Conservation (phyloP, 139 green algal species). For the Picochlorum sp. region DNA sequence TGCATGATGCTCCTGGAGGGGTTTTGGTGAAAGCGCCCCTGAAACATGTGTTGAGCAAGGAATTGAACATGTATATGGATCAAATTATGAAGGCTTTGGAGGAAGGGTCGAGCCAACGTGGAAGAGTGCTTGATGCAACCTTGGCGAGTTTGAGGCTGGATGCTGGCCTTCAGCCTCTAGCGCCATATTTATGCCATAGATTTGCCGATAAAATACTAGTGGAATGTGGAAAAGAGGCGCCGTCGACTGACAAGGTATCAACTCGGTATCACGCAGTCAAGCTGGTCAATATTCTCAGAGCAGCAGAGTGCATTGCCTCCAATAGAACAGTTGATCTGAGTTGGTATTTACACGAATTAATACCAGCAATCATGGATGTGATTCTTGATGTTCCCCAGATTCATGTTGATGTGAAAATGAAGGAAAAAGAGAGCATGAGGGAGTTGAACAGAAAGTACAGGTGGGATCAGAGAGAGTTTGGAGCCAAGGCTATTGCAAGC, state of each 20-base stretch:
- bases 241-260: slow-evolving; percentile 17
- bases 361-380: slow-evolving; percentile 73
- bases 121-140: slow-evolving; percentile 5
- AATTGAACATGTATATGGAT: slow-evolving; percentile 71
- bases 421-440: background rate
- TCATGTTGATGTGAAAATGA: slow-evolving; percentile 6
- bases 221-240: background rate
- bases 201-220: slow-evolving; percentile 42
- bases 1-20: slow-evolving; percentile 17
- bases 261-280: slow-evolving; percentile 22
- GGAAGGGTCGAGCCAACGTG: slow-evolving; percentile 5
- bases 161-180: slow-evolving; percentile 64
- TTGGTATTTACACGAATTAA: slow-evolving; percentile 73
- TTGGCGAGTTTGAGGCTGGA: slow-evolving; percentile 16
- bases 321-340: slow-evolving; percentile 66
- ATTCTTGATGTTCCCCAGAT: slow-evolving; percentile 52
- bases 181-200: slow-evolving; percentile 75
- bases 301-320: slow-evolving; percentile 42
- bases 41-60: slow-evolving; percentile 61
- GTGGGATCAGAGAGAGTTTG: slow-evolving; percentile 44
- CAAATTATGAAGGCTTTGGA: slow-evolving; percentile 33
- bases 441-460: background rate
- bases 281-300: slow-evolving; percentile 31
- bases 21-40: slow-evolving; percentile 47
- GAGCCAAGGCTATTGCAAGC: slow-evolving; percentile 41